Evolutionary conservation across 139 green algal genomes (phyloP).

Genomic region (Mychonastes homosphaera): DNA sequence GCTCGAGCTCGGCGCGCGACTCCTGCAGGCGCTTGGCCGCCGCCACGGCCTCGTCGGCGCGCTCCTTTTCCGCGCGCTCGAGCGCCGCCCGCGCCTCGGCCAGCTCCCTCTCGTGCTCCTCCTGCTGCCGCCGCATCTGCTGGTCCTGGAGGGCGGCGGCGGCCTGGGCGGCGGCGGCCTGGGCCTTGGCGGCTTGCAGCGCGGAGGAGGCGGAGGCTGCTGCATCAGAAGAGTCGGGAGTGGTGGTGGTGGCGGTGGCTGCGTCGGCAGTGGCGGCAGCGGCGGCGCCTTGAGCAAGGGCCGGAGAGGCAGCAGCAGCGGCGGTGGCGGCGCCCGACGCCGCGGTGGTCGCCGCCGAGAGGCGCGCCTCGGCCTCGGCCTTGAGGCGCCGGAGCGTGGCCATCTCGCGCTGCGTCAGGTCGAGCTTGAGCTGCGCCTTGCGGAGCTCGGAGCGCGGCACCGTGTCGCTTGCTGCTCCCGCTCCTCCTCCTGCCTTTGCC

Average conservation of each 20-base stretch:
- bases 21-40: no score
- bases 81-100: background rate
- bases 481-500: no score
- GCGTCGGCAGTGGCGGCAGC: constrained; percentile 6
- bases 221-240: constrained; percentile 4
- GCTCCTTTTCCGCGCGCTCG: no score
- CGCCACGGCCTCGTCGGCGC: no score
- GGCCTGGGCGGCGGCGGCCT: background rate
- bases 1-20: no score
- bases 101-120: constrained; percentile 8
- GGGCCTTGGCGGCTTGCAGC: background rate
- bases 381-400: no score
- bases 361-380: no score
- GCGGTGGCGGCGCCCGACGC: no score
- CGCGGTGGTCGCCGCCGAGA: no score
- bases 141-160: background rate
- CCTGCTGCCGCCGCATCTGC: background rate
- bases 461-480: background rate
- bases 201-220: constrained; percentile 9
- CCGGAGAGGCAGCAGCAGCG: no score
- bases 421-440: background rate
- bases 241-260: background rate
- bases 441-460: background rate
- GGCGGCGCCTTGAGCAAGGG: no score
- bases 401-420: constrained; percentile 6